Base-by-base conservation (phyloP, 495 filamentous ascomycete genomes). In the Neurospora hispaniola region DNA sequence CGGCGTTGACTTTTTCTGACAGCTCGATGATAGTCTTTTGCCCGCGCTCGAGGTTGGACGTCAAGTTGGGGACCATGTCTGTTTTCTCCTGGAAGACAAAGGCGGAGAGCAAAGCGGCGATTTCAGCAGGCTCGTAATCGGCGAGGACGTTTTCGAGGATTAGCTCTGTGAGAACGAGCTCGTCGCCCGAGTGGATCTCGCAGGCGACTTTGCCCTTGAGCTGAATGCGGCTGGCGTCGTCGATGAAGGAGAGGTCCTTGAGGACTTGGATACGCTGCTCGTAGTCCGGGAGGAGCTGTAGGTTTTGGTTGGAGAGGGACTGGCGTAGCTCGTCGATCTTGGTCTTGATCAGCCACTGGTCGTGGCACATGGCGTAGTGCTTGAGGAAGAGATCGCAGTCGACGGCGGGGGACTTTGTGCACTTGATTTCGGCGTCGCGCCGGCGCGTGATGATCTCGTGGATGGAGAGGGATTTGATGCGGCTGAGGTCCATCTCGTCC, bases 21-120 rank as follows among this genome's bases (percentile, higher is more conserved):
- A 99, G 93, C 42, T 88, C 87, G 71, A 97, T 88, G 76, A 99
- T 98, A 9, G 89, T 93, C 68, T 92, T 89, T 80, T 90, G 92
- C 40, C 96, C 96, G 54, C 89, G 89, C 76, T 98, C 92, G 16
- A 99, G 86, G 68, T 88, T 90, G 3, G 91, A 87, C 0, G 94
- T 97, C 72, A 99, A 84, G n/a, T 87, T 94, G 1, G 96, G 96
- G 0, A 88, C 87, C 20, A 87, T 87, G 18, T 96, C 92, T 0
- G 96, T 97, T 84, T 97, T 98, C 75, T 99, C 96, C 79, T 98
- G 93, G 84, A 98, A 99, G n/a, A 99, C 96, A 79, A 99, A 99
- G 3, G 92, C 90, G 0, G 94, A 97, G 3, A 99, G 88, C 11
- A 99, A 86, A 8, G 96, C 95, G 4, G 96, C 96, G 72, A 99